Conservation (phyloP, 768 basidiomycete species). For the Strobilomyces echinocephalus region DNA sequence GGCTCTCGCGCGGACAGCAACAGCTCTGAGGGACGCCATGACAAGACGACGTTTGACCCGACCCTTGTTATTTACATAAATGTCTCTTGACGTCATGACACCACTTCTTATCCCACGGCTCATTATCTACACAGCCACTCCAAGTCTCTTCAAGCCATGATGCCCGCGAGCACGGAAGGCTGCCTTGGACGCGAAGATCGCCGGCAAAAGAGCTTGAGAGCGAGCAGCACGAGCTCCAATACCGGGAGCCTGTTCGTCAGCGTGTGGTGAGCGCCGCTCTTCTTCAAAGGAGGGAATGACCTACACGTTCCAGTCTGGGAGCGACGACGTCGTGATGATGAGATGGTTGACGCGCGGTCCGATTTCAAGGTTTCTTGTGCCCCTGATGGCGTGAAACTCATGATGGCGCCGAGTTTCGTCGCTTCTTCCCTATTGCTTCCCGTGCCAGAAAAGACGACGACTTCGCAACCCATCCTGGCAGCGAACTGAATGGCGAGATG, state of each 20-base stretch:
- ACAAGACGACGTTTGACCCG: neutral
- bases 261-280: neutral
- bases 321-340: slow-evolving; percentile 28
- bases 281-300: neutral
- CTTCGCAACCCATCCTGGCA: slow-evolving; percentile 36
- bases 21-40: slow-evolving; percentile 17
- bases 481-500: too few relatives aligned
- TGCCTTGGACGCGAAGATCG: slow-evolving; percentile 26
- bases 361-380: slow-evolving; percentile 21
- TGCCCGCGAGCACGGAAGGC: slow-evolving; percentile 24
- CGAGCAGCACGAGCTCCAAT: slow-evolving; percentile 23
- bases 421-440: slow-evolving; percentile 33
- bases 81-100: neutral
- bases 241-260: slow-evolving; percentile 18
- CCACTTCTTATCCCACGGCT: neutral
- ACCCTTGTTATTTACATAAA: neutral
- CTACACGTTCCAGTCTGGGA: slow-evolving; percentile 31
- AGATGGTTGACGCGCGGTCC: slow-evolving; percentile 27
- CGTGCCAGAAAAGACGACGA: slow-evolving; percentile 33
- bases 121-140: too few relatives aligned
- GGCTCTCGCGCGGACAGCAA: neutral
- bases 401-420: slow-evolving; percentile 28
- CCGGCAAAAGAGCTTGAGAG: slow-evolving; percentile 9
- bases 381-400: slow-evolving; percentile 34
- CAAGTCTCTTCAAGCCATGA: too few relatives aligned